Conservation (phyloP, 2,329 filamentous ascomycete genomes). For the Aspergillus felis region DNA sequence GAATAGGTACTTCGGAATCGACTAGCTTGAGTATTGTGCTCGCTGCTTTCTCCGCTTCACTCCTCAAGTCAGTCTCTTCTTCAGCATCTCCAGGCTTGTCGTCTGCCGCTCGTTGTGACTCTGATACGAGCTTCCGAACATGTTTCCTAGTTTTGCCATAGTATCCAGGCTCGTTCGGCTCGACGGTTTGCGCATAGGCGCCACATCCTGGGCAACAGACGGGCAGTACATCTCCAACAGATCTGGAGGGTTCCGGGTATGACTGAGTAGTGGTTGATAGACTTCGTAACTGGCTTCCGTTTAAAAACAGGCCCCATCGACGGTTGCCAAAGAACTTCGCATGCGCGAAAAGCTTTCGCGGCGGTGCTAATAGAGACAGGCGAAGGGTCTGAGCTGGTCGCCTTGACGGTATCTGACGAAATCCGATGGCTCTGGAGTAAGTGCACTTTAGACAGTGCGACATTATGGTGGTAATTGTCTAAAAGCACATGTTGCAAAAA, state of each 20-base stretch:
- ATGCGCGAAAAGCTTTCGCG: constrained; percentile 5
- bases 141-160: constrained; percentile 50
- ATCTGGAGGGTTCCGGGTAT: constrained; percentile 9
- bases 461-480: constrained; percentile 19
- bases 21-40: constrained; percentile 8
- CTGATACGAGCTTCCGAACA: constrained; percentile 37
- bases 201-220: constrained; percentile 60
- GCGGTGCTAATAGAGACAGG: neutral
- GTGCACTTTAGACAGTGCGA: constrained; percentile 23
- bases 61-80: constrained; percentile 13
- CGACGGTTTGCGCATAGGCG: constrained; percentile 55
- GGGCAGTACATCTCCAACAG: constrained; percentile 38
- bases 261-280: constrained; percentile 16
- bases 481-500: neutral
- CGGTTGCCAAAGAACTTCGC: neutral
- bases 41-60: constrained; percentile 6
- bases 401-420: neutral
- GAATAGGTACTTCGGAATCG: constrained; percentile 1
- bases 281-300: constrained; percentile 11
- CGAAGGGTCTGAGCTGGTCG: neutral
- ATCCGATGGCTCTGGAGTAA: constrained; percentile 14
- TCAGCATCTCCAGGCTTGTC: constrained; percentile 5
- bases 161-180: constrained; percentile 54
- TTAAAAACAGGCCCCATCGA: neutral
- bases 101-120: constrained; percentile 14